Percentiles rank a stretch among this genome's conserved stretches.
Evolutionary conservation across 805 yeast species (phyloP).

Genomic region (Saccharomycopsis javanensis): DNA sequence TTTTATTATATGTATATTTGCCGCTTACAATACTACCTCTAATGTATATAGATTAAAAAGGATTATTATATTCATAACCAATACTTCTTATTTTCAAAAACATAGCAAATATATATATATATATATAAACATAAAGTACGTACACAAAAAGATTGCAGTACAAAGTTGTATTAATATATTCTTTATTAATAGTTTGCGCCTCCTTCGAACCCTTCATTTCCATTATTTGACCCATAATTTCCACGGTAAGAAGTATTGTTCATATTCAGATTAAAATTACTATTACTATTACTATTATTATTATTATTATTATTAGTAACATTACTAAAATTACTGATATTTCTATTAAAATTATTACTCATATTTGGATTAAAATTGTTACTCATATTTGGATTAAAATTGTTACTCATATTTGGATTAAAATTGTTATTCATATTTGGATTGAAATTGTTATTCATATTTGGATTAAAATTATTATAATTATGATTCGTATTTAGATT

Average conservation of each 20-base stretch:
- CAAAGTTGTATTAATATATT: neutral
- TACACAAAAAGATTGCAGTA: neutral
- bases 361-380: neutral
- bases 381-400: neutral
- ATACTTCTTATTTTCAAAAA: constrained; percentile 26
- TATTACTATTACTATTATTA: neutral
- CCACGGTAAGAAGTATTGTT: constrained; percentile 2
- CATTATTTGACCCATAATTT: constrained; percentile 6
- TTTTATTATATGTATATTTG: too few species aligned
- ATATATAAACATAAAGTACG: too few species aligned
- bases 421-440: neutral
- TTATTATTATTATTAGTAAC: neutral
- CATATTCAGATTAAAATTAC: neutral
- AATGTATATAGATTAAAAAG: too few species aligned
- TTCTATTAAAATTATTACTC: neutral
- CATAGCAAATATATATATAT: constrained; percentile 23
- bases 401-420: too few species aligned
- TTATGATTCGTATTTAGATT: neutral
- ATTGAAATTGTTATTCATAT: neutral
- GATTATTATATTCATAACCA: too few species aligned
- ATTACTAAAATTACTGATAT: neutral
- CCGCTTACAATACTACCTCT: too few species aligned
- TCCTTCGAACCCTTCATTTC: neutral
- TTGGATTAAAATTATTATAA: neutral
- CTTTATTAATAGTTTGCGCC: constrained; percentile 8